Conservation (phyloP, 1,284 basidiomycete genomes). For the Phylloporus gajari region DNA sequence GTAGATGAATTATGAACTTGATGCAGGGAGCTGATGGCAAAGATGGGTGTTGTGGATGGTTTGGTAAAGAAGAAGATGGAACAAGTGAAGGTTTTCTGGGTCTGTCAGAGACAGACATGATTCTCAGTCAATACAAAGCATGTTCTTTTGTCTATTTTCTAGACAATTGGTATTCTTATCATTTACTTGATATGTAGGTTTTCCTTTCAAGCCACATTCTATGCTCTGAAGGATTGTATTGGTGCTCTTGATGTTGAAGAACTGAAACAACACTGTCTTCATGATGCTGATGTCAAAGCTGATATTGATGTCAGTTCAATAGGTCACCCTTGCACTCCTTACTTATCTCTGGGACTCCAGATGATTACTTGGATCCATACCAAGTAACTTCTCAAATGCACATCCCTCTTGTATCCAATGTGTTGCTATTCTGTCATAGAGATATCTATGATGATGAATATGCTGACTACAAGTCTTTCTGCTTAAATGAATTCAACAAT, state of each 20-base stretch:
- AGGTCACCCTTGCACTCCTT: slow-evolving; percentile 84
- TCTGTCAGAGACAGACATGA: slow-evolving; percentile 79
- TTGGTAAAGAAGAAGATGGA: slow-evolving; percentile 63
- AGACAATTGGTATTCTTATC: background rate
- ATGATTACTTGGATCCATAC: slow-evolving; percentile 63
- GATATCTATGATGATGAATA: too few relatives aligned
- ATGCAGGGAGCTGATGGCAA: slow-evolving; percentile 72
- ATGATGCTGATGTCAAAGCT: slow-evolving; percentile 79
- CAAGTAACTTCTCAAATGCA: slow-evolving; percentile 63
- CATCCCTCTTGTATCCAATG: slow-evolving; percentile 81
- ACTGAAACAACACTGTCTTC: slow-evolving; percentile 77
- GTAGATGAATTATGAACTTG: slow-evolving; percentile 89
- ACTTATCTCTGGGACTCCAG: slow-evolving; percentile 60
- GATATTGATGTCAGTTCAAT: slow-evolving; percentile 76
- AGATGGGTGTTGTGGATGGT: slow-evolving; percentile 61
- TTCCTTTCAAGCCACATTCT: slow-evolving; percentile 93
- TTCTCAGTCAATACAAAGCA: slow-evolving; percentile 82
- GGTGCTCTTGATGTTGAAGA: slow-evolving; percentile 87
- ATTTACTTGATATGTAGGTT: slow-evolving; percentile 61
- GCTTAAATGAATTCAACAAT: too few relatives aligned
- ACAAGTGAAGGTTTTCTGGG: slow-evolving; percentile 70
- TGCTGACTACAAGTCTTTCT: too few relatives aligned
- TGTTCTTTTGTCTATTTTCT: background rate
- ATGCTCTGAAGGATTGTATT: slow-evolving; percentile 88
- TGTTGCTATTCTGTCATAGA: slow-evolving; percentile 80